Base-by-base conservation (phyloP, 2,329 filamentous ascomycete genomes). In the Orbilia ellipsospora region DNA sequence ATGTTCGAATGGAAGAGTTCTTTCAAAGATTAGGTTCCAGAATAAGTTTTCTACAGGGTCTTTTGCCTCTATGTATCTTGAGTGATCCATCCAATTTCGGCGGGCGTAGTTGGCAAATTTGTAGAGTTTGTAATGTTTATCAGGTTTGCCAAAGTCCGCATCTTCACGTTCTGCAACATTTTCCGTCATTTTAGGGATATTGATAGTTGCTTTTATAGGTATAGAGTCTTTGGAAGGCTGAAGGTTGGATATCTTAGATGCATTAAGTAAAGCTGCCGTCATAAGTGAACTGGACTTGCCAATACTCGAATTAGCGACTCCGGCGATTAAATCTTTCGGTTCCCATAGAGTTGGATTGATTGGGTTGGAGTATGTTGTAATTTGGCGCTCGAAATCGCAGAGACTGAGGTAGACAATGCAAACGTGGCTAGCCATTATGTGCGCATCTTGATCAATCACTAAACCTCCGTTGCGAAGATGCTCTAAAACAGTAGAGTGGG, bases 71-170 rank as follows among this genome's bases (percentile, higher is more conserved):
- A 54, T 44, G 12, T 42, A 55, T 5, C 45, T 28, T 15, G 31
- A 54, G 18, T 54, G 60, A 2, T 64, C 16, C 4, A 64, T 42
- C 60, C 48, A 64, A 20, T 54, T 64, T 28, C 28, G 7, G 48
- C 60, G 50, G 16, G 36, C 60, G 7, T 64, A 64, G 6, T 64
- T 51, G 10, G 26, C 4, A 20, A 54, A 64, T 28, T 55, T 40
- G 18, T 44, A 64, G n/a, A 44, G 26, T 15, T 5, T 28, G 1
- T 45, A 36, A 36, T 6, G 31, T 36, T 36, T 7, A 36, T 36
- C 10, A n/a, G 15, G 52, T 13, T 20, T 1, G 2, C 16, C 31
- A 26, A 18, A 26, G 48, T 12, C 13, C 16, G 16, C 13, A n/a
- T 48, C 6, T 15, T 18, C 5, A 18, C 13, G 15, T n/a, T n/a